These are phyloP conservation scores for Yamadazyma dendronema DNA, from an alignment of 1,139 yeast genomes.

Conservation along the genomic window DNA sequence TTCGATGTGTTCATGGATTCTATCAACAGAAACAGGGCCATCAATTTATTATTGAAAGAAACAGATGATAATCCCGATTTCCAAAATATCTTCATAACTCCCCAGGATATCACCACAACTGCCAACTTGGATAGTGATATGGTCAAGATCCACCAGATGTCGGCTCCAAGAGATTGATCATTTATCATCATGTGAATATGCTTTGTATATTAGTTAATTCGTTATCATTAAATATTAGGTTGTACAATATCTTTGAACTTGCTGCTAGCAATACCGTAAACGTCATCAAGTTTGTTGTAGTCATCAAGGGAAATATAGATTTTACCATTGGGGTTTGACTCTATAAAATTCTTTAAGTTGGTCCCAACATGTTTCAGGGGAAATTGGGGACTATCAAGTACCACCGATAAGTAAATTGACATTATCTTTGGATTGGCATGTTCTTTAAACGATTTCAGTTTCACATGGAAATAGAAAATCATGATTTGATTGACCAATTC, in stretches of 20 bases:
- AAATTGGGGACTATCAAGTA: slow-evolving; percentile 10
- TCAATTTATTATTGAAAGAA: slow-evolving; percentile 69
- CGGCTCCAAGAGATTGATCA: slow-evolving; percentile 44
- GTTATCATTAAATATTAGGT: background rate
- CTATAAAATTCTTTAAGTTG: slow-evolving; percentile 5
- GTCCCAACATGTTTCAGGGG: slow-evolving; percentile 6
- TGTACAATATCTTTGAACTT: slow-evolving; percentile 4
- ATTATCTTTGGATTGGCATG: slow-evolving; percentile 9
- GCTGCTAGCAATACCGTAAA: slow-evolving; percentile 9
- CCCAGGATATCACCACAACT: slow-evolving; percentile 83
- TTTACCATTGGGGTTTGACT: background rate
- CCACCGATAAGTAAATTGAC: slow-evolving; percentile 7
- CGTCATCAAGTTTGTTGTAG: slow-evolving; percentile 6
- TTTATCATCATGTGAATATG: background rate
- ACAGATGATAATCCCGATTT: slow-evolving; percentile 60
- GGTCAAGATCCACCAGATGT: slow-evolving; percentile 71
- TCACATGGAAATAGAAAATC: slow-evolving; percentile 11
- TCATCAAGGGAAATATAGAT: slow-evolving; percentile 8
- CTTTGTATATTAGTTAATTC: background rate
- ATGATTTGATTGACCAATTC: slow-evolving; percentile 9
- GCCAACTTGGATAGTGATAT: slow-evolving; percentile 61
- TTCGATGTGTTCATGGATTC: slow-evolving; percentile 99
- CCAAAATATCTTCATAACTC: slow-evolving; percentile 92
- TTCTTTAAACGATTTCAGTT: background rate
- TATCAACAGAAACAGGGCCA: slow-evolving; percentile 79